phyloP scores from a whole-genome alignment of 2,329 filamentous ascomycete genomes.

The Chaetoscypha palmicola region DNA sequence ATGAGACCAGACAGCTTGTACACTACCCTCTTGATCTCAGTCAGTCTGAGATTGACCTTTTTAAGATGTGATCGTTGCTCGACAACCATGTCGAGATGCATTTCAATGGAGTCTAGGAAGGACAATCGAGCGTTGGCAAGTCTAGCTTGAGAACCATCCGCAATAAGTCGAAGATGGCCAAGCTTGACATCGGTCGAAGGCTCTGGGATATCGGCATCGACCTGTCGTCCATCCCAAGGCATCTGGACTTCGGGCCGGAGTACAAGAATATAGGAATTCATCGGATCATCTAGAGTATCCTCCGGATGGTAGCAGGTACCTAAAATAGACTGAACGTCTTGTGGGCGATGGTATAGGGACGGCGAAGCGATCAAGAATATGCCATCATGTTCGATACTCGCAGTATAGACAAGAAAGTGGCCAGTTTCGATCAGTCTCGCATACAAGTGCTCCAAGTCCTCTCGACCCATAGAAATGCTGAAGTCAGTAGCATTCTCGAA shows the following conservation, averaged over 20 bases:
- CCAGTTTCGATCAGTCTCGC: conserved; percentile 74
- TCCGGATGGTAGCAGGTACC: conserved; percentile 69
- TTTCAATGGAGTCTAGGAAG: conserved; percentile 71
- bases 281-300: conserved; percentile 64
- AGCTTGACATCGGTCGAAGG: conserved; percentile 78
- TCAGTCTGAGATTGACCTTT: conserved; percentile 83
- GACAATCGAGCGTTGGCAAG: conserved; percentile 71
- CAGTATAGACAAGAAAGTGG: conserved; percentile 79
- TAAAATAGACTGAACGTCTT: conserved; percentile 80
- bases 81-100: conserved; percentile 80
- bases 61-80: conserved; percentile 90
- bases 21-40: conserved; percentile 90
- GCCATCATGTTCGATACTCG: conserved; percentile 63
- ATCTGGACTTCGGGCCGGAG: conserved; percentile 73
- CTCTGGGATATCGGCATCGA: conserved; percentile 65
- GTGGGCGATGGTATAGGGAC: conserved; percentile 63
- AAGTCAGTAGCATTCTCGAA: conserved; percentile 98
- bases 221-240: conserved; percentile 72
- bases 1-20: conserved; percentile 97
- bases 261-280: conserved; percentile 78
- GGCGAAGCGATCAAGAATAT: conserved; percentile 82
- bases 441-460: conserved; percentile 68
- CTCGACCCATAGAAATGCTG: conserved; percentile 67
- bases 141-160: conserved; percentile 74
- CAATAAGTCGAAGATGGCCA: conserved; percentile 80